Conservation (phyloP, 1,284 basidiomycete genomes). For the Ustanciosporium gigantosporum region DNA sequence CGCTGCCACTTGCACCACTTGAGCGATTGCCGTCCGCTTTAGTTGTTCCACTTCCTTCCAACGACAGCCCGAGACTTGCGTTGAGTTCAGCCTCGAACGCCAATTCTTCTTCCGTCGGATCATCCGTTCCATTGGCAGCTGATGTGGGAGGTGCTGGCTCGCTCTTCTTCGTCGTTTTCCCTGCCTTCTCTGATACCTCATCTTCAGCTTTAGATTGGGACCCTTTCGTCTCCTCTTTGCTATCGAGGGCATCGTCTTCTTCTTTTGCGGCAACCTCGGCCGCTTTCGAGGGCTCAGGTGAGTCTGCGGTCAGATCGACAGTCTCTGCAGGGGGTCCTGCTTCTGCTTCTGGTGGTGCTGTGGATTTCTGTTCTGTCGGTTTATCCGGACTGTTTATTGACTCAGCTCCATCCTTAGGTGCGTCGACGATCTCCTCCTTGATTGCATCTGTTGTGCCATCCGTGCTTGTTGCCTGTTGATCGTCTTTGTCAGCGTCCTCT, state of each 20-base stretch:
- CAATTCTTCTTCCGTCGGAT: conserved; percentile 43
- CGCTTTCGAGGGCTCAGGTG: background rate
- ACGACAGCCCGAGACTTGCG: conserved; percentile 31
- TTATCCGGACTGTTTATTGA: background rate
- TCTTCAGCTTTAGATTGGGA: background rate
- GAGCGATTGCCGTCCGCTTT: conserved; percentile 11
- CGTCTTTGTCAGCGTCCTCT: background rate
- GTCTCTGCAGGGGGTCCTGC: background rate
- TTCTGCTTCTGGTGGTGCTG: background rate
- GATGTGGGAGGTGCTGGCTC: background rate
- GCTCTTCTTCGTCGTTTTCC: background rate
- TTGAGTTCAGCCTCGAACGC: conserved; percentile 46
- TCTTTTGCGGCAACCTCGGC: background rate
- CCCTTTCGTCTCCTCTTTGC: background rate
- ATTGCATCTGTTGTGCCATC: background rate
- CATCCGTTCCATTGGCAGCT: conserved; percentile 3
- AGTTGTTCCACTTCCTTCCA: conserved; percentile 16
- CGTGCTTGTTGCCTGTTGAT: background rate
- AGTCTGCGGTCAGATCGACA: background rate
- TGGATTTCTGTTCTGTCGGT: background rate
- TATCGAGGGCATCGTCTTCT: background rate
- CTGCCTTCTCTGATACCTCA: background rate
- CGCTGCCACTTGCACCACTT: background rate
- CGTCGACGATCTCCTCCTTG: background rate
- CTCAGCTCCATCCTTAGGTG: background rate